Percentiles rank a stretch among this genome's conserved stretches.
Evolutionary conservation across 768 basidiomycete species (phyloP).

Genomic region (Hebeloma cylindrosporum): DNA sequence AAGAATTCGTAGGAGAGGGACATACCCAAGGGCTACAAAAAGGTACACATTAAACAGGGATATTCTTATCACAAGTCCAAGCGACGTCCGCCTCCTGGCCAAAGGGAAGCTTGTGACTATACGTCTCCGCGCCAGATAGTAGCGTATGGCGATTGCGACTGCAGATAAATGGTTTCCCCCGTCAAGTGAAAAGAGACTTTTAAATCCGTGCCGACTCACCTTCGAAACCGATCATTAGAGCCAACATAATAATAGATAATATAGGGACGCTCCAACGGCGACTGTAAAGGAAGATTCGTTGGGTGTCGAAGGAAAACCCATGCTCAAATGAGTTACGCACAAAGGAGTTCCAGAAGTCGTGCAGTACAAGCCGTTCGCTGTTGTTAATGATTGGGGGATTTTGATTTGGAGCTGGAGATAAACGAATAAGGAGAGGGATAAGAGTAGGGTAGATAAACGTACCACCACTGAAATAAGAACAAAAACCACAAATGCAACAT

Average conservation of each 20-base stretch:
- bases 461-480: conserved; percentile 38
- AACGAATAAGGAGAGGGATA: neutral
- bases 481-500: conserved; percentile 43
- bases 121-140: conserved; percentile 38
- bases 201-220: conserved; percentile 26
- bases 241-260: conserved; percentile 42
- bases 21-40: conserved; percentile 43
- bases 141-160: conserved; percentile 47
- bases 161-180: conserved; percentile 1
- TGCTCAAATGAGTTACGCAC: conserved; percentile 33
- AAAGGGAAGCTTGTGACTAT: conserved; percentile 44
- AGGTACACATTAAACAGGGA: conserved; percentile 47
- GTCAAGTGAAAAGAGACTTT: too few species aligned
- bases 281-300: conserved; percentile 12
- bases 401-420: conserved; percentile 17
- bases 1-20: neutral
- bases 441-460: conserved; percentile 16
- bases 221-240: conserved; percentile 45
- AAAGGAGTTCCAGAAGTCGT: conserved; percentile 31
- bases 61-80: conserved; percentile 38
- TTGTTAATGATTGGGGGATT: conserved; percentile 24
- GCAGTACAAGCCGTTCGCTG: conserved; percentile 52
- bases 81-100: conserved; percentile 34
- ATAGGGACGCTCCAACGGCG: conserved; percentile 38
- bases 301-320: neutral